These are phyloP conservation scores for Cryptosporidium canis DNA, from an alignment of 169 alveolate genomes.

Conservation along the genomic window DNA sequence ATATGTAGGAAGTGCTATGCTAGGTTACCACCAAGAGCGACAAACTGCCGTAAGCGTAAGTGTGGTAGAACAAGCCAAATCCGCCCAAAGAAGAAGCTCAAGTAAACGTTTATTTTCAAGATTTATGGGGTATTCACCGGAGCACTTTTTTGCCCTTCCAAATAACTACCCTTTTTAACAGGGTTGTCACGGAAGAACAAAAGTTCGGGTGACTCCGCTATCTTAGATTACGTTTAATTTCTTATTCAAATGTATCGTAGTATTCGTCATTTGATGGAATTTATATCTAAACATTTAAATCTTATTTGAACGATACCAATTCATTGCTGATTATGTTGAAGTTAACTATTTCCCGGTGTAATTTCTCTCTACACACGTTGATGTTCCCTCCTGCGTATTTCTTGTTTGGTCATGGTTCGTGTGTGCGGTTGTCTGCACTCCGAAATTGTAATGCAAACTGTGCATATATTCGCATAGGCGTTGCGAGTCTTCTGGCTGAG, in stretches of 20 bases:
- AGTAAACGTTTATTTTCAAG: slow-evolving; percentile 75
- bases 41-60: slow-evolving; percentile 99
- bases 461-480: too few species aligned
- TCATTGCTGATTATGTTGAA: neutral
- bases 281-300: neutral
- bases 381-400: too few species aligned
- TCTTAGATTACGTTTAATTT: neutral
- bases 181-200: neutral
- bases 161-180: neutral
- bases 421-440: too few species aligned
- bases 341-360: neutral
- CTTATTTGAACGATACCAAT: neutral
- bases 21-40: slow-evolving; percentile 99
- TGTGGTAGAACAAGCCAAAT: slow-evolving; percentile 99
- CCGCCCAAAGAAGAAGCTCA: slow-evolving; percentile 99
- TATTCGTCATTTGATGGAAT: slow-evolving; percentile 1
- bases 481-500: too few species aligned
- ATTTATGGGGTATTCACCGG: neutral
- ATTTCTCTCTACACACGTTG: too few species aligned
- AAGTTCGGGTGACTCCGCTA: neutral
- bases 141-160: neutral
- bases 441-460: too few species aligned
- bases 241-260: neutral
- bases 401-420: too few species aligned
- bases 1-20: slow-evolving; percentile 99